These are phyloP conservation scores for Rhypophila decipiens DNA, from an alignment of 495 filamentous ascomycete species.

Conservation along the genomic window DNA sequence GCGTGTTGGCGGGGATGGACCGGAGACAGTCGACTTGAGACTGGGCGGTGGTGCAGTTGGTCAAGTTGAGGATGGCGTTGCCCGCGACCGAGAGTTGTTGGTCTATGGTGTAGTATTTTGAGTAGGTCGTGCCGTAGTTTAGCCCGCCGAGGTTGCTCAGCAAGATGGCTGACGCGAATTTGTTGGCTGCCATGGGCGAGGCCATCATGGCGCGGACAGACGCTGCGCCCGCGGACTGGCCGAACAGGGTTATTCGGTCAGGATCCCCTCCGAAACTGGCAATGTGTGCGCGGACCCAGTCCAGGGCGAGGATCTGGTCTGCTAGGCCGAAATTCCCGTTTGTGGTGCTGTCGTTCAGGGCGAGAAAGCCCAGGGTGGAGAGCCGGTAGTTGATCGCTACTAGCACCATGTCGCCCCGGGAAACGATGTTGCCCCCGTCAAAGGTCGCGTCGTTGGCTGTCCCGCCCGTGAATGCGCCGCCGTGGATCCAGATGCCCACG, in stretches of 20 bases:
- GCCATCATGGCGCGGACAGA: slow-evolving; percentile 49
- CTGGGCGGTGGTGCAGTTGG: slow-evolving; percentile 34
- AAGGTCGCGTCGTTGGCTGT: slow-evolving; percentile 37
- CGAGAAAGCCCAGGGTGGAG: slow-evolving; percentile 54
- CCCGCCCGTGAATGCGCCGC: slow-evolving; percentile 34
- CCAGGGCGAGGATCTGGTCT: slow-evolving; percentile 53
- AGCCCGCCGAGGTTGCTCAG: slow-evolving; percentile 45
- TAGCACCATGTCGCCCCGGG: slow-evolving; percentile 52
- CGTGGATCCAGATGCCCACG: slow-evolving; percentile 48
- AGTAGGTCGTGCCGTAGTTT: slow-evolving; percentile 38
- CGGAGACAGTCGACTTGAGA: slow-evolving; percentile 44
- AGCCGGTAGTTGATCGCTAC: slow-evolving; percentile 63
- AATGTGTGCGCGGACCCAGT: slow-evolving; percentile 61
- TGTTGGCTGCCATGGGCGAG: slow-evolving; percentile 42
- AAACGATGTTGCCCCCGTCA: slow-evolving; percentile 38
- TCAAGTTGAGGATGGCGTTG: slow-evolving; percentile 35
- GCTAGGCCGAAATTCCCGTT: slow-evolving; percentile 51
- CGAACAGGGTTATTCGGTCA: slow-evolving; percentile 51
- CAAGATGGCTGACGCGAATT: slow-evolving; percentile 45
- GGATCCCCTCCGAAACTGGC: slow-evolving; percentile 56
- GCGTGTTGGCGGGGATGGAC: slow-evolving; percentile 24
- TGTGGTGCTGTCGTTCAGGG: slow-evolving; percentile 36
- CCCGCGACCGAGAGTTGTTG: slow-evolving; percentile 31
- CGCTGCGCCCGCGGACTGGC: slow-evolving; percentile 49
- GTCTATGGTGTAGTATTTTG: slow-evolving; percentile 40